These are phyloP conservation scores for Dactylonectria estremocensis DNA, from an alignment of 2,329 filamentous ascomycete species.

Conservation along the genomic window DNA sequence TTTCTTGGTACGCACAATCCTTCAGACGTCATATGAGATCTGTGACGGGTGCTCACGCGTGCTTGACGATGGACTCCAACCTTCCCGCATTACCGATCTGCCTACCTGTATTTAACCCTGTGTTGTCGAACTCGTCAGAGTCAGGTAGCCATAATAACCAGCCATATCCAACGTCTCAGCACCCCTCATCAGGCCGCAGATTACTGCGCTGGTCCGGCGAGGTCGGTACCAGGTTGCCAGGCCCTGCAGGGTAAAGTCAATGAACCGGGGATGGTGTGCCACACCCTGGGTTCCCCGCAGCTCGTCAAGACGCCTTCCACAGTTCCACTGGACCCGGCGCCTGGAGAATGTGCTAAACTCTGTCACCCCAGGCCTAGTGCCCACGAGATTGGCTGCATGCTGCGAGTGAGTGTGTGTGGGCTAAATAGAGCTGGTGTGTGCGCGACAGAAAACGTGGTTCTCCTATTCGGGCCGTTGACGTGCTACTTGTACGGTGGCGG, in stretches of 20 bases:
- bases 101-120: neutral
- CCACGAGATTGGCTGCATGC: conserved; percentile 36
- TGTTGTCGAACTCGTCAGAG: neutral
- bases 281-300: conserved; percentile 48
- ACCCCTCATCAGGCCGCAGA: neutral
- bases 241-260: conserved; percentile 19
- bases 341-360: conserved; percentile 4
- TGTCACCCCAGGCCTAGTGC: conserved; percentile 27
- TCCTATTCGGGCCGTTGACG: conserved; percentile 49
- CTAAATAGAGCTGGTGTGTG: conserved; percentile 33
- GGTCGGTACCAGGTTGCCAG: conserved; percentile 17
- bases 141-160: no score
- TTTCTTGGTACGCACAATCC: neutral
- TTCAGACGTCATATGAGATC: neutral
- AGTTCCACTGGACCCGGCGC: conserved; percentile 18
- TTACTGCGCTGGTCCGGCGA: neutral
- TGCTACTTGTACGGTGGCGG: conserved; percentile 20
- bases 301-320: conserved; percentile 37
- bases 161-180: neutral
- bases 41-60: no score
- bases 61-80: no score
- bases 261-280: conserved; percentile 37
- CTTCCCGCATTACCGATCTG: no score
- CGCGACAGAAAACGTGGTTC: conserved; percentile 30
- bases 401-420: conserved; percentile 15